Evolutionary conservation across 208 protist genomes (phyloP).

Genomic region (Wallacemonas sp.): DNA sequence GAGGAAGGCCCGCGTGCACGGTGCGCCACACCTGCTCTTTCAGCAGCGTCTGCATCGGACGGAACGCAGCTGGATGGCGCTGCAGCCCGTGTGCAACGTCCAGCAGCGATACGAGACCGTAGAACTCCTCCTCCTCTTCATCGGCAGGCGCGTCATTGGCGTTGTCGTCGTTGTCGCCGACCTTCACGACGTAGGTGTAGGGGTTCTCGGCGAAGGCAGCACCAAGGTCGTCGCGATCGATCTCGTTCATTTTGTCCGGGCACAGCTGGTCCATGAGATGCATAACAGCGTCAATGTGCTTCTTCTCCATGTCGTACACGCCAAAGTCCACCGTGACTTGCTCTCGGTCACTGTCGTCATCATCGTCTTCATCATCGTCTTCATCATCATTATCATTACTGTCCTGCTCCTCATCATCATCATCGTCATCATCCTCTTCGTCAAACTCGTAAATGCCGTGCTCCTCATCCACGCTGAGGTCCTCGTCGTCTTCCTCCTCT

Average conservation of each 20-base stretch:
- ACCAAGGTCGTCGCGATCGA: slow-evolving; percentile 81
- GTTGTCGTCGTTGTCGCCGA: slow-evolving; percentile 52
- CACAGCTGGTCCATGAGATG: slow-evolving; percentile 87
- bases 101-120: slow-evolving; percentile 71
- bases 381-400: slow-evolving; percentile 20
- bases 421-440: slow-evolving; percentile 20
- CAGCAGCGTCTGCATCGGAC: slow-evolving; percentile 51
- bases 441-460: slow-evolving; percentile 11
- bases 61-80: slow-evolving; percentile 37
- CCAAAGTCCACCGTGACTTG: slow-evolving; percentile 86
- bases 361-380: slow-evolving; percentile 36
- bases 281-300: slow-evolving; percentile 68
- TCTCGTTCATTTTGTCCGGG: slow-evolving; percentile 83
- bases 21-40: slow-evolving; percentile 65
- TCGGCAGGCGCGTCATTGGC: slow-evolving; percentile 29
- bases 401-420: slow-evolving; percentile 20
- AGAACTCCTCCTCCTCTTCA: slow-evolving; percentile 79
- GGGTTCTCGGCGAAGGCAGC: slow-evolving; percentile 58
- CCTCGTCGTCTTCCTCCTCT: slow-evolving; percentile 9
- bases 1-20: slow-evolving; percentile 58
- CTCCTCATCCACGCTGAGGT: slow-evolving; percentile 9
- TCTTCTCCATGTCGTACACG: slow-evolving; percentile 78
- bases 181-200: slow-evolving; percentile 76
- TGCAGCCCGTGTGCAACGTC: slow-evolving; percentile 54
- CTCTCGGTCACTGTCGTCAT: slow-evolving; percentile 31